A percentile compares a stretch with the other conserved stretches of the same genome.
phyloP scores from a whole-genome alignment of 192 early-diverging fungal species.

The Podila epicladia region DNA sequence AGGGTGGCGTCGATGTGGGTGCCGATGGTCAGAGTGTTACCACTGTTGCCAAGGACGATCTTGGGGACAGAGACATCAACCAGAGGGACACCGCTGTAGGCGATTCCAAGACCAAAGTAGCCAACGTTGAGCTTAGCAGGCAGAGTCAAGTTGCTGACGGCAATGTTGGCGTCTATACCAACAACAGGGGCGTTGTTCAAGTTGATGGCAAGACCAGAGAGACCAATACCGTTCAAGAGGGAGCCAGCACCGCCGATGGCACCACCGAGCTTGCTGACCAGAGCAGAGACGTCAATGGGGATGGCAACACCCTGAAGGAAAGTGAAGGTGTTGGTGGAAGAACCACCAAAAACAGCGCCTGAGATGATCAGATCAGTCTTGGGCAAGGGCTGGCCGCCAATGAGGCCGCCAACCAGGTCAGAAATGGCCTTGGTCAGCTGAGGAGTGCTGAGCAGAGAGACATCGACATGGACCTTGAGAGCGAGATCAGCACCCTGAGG shows the following conservation, averaged over 20 bases:
- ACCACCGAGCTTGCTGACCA: slow-evolving; percentile 15
- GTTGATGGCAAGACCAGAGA: slow-evolving; percentile 34
- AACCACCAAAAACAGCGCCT: slow-evolving; percentile 27
- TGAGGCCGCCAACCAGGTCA: slow-evolving; percentile 11
- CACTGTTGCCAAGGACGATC: slow-evolving; percentile 3
- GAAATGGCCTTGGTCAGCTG: slow-evolving; percentile 19
- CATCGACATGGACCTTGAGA: slow-evolving; percentile 11
- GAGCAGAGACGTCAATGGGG: slow-evolving; percentile 28
- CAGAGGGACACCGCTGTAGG: slow-evolving; percentile 19
- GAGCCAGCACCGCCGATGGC: slow-evolving; percentile 12
- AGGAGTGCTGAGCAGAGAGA: slow-evolving; percentile 20
- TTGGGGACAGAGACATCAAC: slow-evolving; percentile 18
- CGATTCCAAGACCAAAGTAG: slow-evolving; percentile 18
- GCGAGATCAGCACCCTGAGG: slow-evolving; percentile 19
- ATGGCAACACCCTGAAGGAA: slow-evolving; percentile 37
- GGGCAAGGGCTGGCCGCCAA: slow-evolving; percentile 19
- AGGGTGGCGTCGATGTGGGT: slow-evolving; percentile 11
- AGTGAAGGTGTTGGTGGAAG: slow-evolving; percentile 31
- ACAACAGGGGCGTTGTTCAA: slow-evolving; percentile 40
- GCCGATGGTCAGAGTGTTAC: slow-evolving; percentile 5
- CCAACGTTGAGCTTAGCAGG: slow-evolving; percentile 23
- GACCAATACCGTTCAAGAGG: slow-evolving; percentile 20
- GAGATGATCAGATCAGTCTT: slow-evolving; percentile 22
- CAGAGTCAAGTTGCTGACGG: slow-evolving; percentile 14
- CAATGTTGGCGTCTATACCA: slow-evolving; percentile 31